These are phyloP conservation scores for Penicillium freii DNA, from an alignment of 2,329 filamentous ascomycete species.

Conservation along the genomic window DNA sequence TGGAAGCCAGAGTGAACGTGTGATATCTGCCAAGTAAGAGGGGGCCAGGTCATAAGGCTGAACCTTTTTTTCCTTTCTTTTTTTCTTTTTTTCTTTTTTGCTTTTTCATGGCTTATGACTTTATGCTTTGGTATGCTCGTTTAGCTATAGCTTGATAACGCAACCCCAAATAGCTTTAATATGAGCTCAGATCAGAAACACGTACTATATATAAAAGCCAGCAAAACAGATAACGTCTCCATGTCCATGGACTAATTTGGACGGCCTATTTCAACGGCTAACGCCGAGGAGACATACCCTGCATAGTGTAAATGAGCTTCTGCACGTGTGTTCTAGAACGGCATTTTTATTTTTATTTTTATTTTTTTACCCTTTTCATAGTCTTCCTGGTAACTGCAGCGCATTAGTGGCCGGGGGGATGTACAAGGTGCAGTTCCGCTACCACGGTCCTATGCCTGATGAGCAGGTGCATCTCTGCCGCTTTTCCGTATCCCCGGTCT, in stretches of 20 bases:
- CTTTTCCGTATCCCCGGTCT: slow-evolving; percentile 11
- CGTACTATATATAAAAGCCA: neutral
- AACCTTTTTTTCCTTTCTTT: neutral
- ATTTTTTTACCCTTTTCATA: neutral
- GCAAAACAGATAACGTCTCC: neutral
- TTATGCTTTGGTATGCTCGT: neutral
- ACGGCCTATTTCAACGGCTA: slow-evolving; percentile 12
- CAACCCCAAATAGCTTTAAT: neutral
- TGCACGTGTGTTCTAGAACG: slow-evolving; percentile 24
- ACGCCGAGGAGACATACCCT: slow-evolving; percentile 9
- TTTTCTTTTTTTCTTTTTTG: neutral
- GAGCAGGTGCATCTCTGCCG: slow-evolving; percentile 6
- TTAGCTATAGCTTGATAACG: neutral
- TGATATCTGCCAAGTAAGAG: slow-evolving; percentile 1
- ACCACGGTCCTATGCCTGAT: slow-evolving; percentile 14
- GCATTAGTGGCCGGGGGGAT: slow-evolving; percentile 40
- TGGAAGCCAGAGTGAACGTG: slow-evolving; percentile 32
- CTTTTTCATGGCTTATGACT: neutral
- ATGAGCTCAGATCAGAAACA: neutral
- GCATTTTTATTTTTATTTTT: neutral
- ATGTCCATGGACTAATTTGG: neutral
- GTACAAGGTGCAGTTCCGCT: slow-evolving; percentile 29
- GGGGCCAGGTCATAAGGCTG: slow-evolving; percentile 11
- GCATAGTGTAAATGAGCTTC: slow-evolving; percentile 8
- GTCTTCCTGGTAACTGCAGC: slow-evolving; percentile 16